Evolutionary conservation across 371 early-diverging fungal genomes (phyloP), one percentile per base, ranked within the genome.

Genomic region (Batrachochytrium dendrobatidis): DNA sequence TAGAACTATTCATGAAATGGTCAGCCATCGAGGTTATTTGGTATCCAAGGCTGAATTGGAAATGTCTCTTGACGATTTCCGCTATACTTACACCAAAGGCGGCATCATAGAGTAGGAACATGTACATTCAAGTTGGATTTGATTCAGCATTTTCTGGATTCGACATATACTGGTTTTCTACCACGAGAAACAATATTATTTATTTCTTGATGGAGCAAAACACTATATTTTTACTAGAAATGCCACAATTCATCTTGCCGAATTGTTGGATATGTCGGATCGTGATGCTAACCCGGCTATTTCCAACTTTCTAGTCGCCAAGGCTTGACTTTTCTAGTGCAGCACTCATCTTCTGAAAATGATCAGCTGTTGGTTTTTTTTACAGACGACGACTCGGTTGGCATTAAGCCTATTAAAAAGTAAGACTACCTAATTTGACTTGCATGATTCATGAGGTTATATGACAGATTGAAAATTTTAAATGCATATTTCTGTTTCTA

Each of bases 331-430:
- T 94, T 93, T 71, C 76, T 91, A 53, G 92, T 94, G 15, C 85
- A 90, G 72, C 83, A 82, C 63, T 84, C 86, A 65, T 85, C 87
- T 66, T 49, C 64, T 10, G 86, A 86, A 18, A 78, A 83, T 32
- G 91, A 91, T 63, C 90, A 92, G 67, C 74, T 94, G 64, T 80
- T 92, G 46, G 88, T 94, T 2, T 92, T 94, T 68, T 95, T 96
- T 79, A 86, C 93, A 20, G 91, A 91, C 44, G 94, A 90, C 34
- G 80, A 82, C 45, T 85, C 89, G 4, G 89, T 96, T 15, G 95
- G 97, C 62, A 87, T 94, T 43, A 90, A 91, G 66, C 86, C 89
- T n/a, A 83, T 95, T 64, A 84, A 87, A 74, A 85, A 84, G 86
- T 94, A 82, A 49, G 82, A 62, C 25, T 25, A 2, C 1, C 6